Evolutionary conservation across 768 basidiomycete genomes (phyloP).

Genomic region (Piloderma croceum): DNA sequence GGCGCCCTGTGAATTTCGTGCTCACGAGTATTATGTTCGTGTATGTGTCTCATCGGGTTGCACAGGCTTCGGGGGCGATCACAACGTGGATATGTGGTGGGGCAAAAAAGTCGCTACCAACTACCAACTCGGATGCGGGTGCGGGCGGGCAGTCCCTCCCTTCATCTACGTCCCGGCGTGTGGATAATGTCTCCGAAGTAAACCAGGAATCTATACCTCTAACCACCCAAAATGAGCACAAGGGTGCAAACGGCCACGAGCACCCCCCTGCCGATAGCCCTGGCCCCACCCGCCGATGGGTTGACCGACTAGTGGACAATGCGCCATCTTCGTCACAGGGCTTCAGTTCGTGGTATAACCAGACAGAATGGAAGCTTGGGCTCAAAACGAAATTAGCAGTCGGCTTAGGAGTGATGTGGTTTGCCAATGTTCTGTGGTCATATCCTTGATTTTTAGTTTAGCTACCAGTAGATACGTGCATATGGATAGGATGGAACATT

Average conservation of each 20-base stretch:
- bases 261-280: slow-evolving; percentile 33
- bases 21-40: slow-evolving; percentile 75
- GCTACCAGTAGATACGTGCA: no score
- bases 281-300: slow-evolving; percentile 39
- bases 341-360: slow-evolving; percentile 27
- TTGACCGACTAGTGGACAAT: slow-evolving; percentile 44
- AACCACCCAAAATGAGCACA: slow-evolving; percentile 3
- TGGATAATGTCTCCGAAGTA: not conserved
- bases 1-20: slow-evolving; percentile 74
- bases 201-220: slow-evolving; percentile 11
- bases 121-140: slow-evolving; percentile 13
- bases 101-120: slow-evolving; percentile 20
- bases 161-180: not conserved
- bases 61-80: slow-evolving; percentile 68
- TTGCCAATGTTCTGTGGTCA: slow-evolving; percentile 57
- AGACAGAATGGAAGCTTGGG: slow-evolving; percentile 32
- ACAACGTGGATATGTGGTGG: slow-evolving; percentile 53
- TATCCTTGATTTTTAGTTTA: no score
- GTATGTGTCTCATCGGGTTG: slow-evolving; percentile 71
- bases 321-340: slow-evolving; percentile 18
- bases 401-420: slow-evolving; percentile 51
- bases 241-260: slow-evolving; percentile 20
- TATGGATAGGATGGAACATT: no score
- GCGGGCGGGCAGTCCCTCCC: slow-evolving; percentile 3
- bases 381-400: slow-evolving; percentile 37